Conservation (phyloP, 306 rosid species). For the Lathyrus aphaca region DNA sequence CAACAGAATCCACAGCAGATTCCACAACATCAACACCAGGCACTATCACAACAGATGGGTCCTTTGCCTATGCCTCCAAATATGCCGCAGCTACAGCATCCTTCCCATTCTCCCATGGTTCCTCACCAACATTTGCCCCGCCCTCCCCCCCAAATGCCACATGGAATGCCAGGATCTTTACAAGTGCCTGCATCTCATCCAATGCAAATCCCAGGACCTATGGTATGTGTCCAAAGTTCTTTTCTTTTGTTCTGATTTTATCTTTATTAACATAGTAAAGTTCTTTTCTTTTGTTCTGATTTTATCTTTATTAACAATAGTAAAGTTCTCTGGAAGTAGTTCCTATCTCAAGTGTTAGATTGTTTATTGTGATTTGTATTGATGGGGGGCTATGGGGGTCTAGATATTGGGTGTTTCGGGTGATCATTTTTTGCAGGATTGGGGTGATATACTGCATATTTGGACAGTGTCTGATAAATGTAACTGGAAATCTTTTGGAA, state of each 20-base stretch:
- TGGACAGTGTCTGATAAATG: background rate
- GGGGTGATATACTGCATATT: conserved; percentile 23
- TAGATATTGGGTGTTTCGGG: conserved; percentile 6
- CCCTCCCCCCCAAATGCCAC: conserved; percentile 85
- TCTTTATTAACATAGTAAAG: background rate
- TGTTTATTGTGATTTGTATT: conserved; percentile 18
- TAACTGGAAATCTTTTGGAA: conserved; percentile 13
- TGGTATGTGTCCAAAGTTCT: conserved; percentile 55
- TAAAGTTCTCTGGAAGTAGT: conserved; percentile 23
- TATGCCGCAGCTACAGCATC: conserved; percentile 82
- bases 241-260: conserved; percentile 1
- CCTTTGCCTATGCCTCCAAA: conserved; percentile 77
- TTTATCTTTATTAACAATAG: background rate
- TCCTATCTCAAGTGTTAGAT: conserved; percentile 8
- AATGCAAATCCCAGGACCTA: conserved; percentile 76
- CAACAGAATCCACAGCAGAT: conserved; percentile 90
- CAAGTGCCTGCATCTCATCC: conserved; percentile 64
- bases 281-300: conserved; percentile 8
- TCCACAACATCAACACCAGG: conserved; percentile 81
- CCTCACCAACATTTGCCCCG: conserved; percentile 88
- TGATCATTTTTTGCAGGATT: conserved; percentile 16
- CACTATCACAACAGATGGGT: conserved; percentile 73
- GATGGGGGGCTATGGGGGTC: conserved; percentile 8
- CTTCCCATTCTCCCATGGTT: conserved; percentile 86
- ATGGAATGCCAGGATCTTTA: conserved; percentile 72